phyloP scores from a whole-genome alignment of 108 stramenopile species.

The Stephanodiscus triporus region DNA sequence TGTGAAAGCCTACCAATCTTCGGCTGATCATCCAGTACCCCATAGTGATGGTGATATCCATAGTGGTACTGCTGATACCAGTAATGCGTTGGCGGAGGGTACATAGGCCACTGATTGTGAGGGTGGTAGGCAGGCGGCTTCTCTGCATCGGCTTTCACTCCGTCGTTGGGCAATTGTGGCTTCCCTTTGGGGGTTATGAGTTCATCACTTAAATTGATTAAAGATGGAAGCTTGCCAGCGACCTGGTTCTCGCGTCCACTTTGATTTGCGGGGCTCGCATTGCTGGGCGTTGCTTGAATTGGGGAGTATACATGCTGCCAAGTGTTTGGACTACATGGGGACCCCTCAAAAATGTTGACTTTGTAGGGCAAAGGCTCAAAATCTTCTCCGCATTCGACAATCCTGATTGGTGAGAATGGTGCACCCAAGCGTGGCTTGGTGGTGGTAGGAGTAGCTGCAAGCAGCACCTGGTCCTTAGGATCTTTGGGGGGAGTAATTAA shows the following conservation, averaged over 20 bases:
- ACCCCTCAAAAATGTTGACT: conserved; percentile 1
- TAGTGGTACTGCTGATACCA: conserved; percentile 6
- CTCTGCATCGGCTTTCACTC: neutral
- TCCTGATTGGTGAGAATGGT: neutral
- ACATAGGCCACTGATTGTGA: conserved; percentile 10
- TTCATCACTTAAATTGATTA: neutral
- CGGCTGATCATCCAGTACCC: neutral
- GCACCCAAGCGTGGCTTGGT: neutral
- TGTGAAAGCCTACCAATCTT: neutral
- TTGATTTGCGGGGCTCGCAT: conserved; percentile 7
- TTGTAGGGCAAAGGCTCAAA: conserved; percentile 38
- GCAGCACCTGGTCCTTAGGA: neutral
- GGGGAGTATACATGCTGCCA: conserved; percentile 10
- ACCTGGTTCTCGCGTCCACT: neutral
- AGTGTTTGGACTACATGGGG: conserved; percentile 14
- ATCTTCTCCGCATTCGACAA: conserved; percentile 2
- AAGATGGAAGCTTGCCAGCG: neutral
- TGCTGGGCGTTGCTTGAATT: neutral
- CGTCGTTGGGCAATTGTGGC: conserved; percentile 5
- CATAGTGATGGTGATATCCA: conserved; percentile 14
- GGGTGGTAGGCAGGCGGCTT: conserved; percentile 7
- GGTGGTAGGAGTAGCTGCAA: neutral
- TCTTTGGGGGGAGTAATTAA: conserved; percentile 31
- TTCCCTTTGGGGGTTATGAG: neutral
- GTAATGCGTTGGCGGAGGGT: conserved; percentile 13